Conservation (phyloP, 257 asterid species). For the Mitragyna speciosa region DNA sequence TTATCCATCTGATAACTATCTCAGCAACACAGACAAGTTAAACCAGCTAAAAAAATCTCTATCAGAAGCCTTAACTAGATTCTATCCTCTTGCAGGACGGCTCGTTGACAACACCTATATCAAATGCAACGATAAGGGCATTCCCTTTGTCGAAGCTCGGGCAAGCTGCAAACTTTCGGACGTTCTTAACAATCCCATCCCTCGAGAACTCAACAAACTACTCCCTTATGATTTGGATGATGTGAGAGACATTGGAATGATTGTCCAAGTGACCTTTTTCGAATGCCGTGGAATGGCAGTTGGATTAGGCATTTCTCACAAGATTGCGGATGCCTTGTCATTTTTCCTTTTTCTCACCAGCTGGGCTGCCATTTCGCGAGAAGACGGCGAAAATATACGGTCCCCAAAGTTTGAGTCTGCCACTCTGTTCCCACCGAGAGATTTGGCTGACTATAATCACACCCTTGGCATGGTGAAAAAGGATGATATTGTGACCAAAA, state of each 20-base stretch:
- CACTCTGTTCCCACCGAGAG: slow-evolving; percentile 41
- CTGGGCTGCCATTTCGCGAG: slow-evolving; percentile 43
- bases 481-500: slow-evolving; percentile 33
- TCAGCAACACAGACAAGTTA: slow-evolving; percentile 23
- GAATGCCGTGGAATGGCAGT: slow-evolving; percentile 46
- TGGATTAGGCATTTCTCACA: slow-evolving; percentile 39
- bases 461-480: slow-evolving; percentile 22
- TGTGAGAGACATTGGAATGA: slow-evolving; percentile 5
- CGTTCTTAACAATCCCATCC: slow-evolving; percentile 26
- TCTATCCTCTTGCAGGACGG: slow-evolving; percentile 56
- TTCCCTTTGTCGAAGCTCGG: slow-evolving; percentile 34
- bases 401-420: slow-evolving; percentile 35
- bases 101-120: slow-evolving; percentile 28
- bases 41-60: slow-evolving; percentile 41
- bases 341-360: slow-evolving; percentile 27
- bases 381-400: background rate
- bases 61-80: slow-evolving; percentile 33
- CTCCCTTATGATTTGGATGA: slow-evolving; percentile 37
- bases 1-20: slow-evolving; percentile 24
- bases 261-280: slow-evolving; percentile 35
- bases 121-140: slow-evolving; percentile 47
- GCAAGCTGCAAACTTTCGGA: slow-evolving; percentile 32
- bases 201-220: slow-evolving; percentile 31
- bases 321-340: slow-evolving; percentile 41
- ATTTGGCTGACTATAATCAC: slow-evolving; percentile 23